phyloP scores from a whole-genome alignment of 768 basidiomycete species.

The Leccinum uliginosum region DNA sequence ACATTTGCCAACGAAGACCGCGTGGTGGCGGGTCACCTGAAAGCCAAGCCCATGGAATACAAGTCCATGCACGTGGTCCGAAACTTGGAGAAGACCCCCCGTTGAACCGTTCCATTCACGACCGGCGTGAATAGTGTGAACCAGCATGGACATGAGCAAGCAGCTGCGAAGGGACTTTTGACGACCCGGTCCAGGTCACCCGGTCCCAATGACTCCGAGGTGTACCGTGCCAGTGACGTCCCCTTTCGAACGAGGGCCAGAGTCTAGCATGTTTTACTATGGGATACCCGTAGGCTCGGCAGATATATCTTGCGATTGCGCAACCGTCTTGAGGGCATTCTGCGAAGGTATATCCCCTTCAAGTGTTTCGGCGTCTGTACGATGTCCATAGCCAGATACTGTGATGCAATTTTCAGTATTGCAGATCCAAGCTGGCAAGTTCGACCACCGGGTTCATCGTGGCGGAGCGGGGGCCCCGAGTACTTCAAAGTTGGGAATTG shows the following conservation, averaged over 20 bases:
- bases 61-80: slow-evolving; percentile 43
- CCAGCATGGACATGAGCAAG: not conserved
- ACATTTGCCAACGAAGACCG: slow-evolving; percentile 42
- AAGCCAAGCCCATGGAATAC: slow-evolving; percentile 44
- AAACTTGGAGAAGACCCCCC: slow-evolving; percentile 34
- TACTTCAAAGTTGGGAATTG: not conserved
- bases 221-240: not conserved
- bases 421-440: too few species aligned
- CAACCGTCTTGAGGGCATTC: not conserved
- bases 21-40: slow-evolving; percentile 46
- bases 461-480: too few species aligned
- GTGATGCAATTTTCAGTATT: too few species aligned
- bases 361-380: not conserved
- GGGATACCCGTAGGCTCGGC: too few species aligned
- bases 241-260: not conserved
- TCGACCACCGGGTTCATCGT: too few species aligned
- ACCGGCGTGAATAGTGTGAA: too few species aligned
- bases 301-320: not conserved
- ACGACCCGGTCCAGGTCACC: not conserved
- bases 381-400: not conserved
- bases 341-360: not conserved
- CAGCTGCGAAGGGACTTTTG: not conserved
- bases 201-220: not conserved
- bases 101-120: too few species aligned
- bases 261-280: not conserved